Evolutionary conservation across 768 basidiomycete genomes (phyloP).

Genomic region (Asterophora lycoperdoides): DNA sequence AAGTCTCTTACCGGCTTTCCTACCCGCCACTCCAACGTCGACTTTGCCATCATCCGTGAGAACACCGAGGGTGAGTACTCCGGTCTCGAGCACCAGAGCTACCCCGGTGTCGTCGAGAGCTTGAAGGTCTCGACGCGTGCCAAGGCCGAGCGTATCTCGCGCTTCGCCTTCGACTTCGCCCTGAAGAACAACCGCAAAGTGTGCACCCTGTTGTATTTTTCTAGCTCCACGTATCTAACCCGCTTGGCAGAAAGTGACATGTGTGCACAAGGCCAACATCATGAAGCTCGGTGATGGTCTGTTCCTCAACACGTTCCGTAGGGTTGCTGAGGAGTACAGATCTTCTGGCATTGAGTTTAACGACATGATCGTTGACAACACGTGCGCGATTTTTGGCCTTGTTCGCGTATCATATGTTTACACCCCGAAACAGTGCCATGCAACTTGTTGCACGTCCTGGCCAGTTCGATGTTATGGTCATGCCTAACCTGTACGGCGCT

Average conservation of each 20-base stretch:
- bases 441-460: slow-evolving; percentile 93
- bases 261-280: slow-evolving; percentile 99
- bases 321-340: slow-evolving; percentile 95
- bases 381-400: slow-evolving; percentile 43
- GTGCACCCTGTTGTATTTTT: slow-evolving; percentile 12
- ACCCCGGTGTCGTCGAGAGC: slow-evolving; percentile 96
- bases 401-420: slow-evolving; percentile 1
- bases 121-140: slow-evolving; percentile 95
- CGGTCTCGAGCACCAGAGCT: slow-evolving; percentile 96
- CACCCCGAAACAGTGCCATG: slow-evolving; percentile 69
- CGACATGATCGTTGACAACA: slow-evolving; percentile 99
- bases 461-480: slow-evolving; percentile 99
- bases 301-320: slow-evolving; percentile 97
- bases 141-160: slow-evolving; percentile 93
- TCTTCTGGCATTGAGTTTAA: slow-evolving; percentile 87
- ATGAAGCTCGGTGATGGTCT: slow-evolving; percentile 99
- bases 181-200: slow-evolving; percentile 98
- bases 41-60: slow-evolving; percentile 99
- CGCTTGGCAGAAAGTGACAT: slow-evolving; percentile 85
- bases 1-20: slow-evolving; percentile 96
- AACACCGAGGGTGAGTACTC: slow-evolving; percentile 99
- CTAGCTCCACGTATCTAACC: slow-evolving; percentile 2
- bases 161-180: slow-evolving; percentile 99
- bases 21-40: slow-evolving; percentile 93
- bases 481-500: slow-evolving; percentile 96